phyloP scores from a whole-genome alignment of 257 asterid genomes.

The Scutellaria minor region DNA sequence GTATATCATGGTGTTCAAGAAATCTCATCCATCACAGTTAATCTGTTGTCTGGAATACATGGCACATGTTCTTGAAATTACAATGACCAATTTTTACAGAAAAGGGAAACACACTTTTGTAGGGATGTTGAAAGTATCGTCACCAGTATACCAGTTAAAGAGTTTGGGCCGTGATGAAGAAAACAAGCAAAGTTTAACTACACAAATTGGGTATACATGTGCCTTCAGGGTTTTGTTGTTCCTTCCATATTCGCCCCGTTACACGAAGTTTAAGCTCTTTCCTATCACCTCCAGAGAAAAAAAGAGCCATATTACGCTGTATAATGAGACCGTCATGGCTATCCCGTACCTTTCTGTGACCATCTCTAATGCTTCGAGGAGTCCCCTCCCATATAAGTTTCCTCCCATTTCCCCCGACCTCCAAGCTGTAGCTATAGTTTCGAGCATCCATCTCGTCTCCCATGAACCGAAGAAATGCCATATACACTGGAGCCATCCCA shows the following conservation, averaged over 20 bases:
- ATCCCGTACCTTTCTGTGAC: conserved; percentile 65
- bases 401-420: conserved; percentile 66
- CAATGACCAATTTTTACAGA: neutral
- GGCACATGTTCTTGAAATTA: neutral
- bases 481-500: conserved; percentile 57
- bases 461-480: conserved; percentile 64
- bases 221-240: conserved; percentile 53
- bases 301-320: conserved; percentile 59
- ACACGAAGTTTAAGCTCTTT: conserved; percentile 63
- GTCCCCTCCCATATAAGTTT: conserved; percentile 65
- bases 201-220: conserved; percentile 56
- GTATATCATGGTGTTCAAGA: neutral
- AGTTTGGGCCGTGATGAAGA: neutral
- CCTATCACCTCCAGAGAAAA: conserved; percentile 61
- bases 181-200: conserved; percentile 32
- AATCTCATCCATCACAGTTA: conserved; percentile 6
- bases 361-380: conserved; percentile 59
- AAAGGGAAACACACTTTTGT: neutral
- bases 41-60: conserved; percentile 8
- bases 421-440: conserved; percentile 59
- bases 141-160: too few species aligned
- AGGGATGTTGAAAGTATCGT: conserved; percentile 6
- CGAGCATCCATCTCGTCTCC: conserved; percentile 59
- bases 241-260: conserved; percentile 62
- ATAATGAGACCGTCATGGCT: conserved; percentile 62